A percentile compares a stretch with the other conserved stretches of the same genome.
These are phyloP conservation scores for Phytophthora sojae DNA, from an alignment of 352 stramenopile genomes.

Conservation along the genomic window DNA sequence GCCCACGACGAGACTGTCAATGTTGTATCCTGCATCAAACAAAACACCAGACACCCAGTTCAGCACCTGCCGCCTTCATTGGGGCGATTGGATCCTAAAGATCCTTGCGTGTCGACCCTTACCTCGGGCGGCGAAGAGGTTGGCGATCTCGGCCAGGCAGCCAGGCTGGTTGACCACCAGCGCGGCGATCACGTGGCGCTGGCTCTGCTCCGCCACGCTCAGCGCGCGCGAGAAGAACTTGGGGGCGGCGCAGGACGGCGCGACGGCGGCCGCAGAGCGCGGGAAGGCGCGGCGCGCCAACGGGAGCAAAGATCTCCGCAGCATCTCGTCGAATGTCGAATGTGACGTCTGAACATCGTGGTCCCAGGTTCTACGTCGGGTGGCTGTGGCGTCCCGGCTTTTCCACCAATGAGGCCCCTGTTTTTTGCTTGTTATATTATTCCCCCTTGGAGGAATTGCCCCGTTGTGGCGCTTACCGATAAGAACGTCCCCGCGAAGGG, in stretches of 20 bases:
- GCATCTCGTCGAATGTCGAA: slow-evolving; percentile 41
- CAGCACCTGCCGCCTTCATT: not conserved
- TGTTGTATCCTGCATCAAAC: slow-evolving; percentile 77
- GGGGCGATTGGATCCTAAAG: not conserved
- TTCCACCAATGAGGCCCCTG: too few relatives aligned
- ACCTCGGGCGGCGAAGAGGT: slow-evolving; percentile 85
- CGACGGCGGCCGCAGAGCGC: slow-evolving; percentile 15
- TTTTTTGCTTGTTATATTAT: too few relatives aligned
- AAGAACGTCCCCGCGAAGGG: too few relatives aligned
- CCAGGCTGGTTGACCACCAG: slow-evolving; percentile 88
- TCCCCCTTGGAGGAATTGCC: too few relatives aligned
- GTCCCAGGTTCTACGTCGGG: slow-evolving; percentile 1
- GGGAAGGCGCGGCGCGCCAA: slow-evolving; percentile 40
- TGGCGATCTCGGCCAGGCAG: slow-evolving; percentile 88
- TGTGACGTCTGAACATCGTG: slow-evolving; percentile 29
- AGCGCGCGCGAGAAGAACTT: slow-evolving; percentile 44
- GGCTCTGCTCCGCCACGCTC: slow-evolving; percentile 51
- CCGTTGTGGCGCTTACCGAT: too few relatives aligned
- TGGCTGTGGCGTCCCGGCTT: too few relatives aligned
- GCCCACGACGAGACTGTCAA: slow-evolving; percentile 88
- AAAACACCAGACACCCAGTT: slow-evolving; percentile 6
- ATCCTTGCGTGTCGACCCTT: slow-evolving; percentile 5
- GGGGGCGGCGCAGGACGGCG: slow-evolving; percentile 9
- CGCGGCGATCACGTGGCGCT: slow-evolving; percentile 85
- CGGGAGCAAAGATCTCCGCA: slow-evolving; percentile 40